Conservation (phyloP, 2,329 filamentous ascomycete genomes). For the Alternaria triticimaculans region DNA sequence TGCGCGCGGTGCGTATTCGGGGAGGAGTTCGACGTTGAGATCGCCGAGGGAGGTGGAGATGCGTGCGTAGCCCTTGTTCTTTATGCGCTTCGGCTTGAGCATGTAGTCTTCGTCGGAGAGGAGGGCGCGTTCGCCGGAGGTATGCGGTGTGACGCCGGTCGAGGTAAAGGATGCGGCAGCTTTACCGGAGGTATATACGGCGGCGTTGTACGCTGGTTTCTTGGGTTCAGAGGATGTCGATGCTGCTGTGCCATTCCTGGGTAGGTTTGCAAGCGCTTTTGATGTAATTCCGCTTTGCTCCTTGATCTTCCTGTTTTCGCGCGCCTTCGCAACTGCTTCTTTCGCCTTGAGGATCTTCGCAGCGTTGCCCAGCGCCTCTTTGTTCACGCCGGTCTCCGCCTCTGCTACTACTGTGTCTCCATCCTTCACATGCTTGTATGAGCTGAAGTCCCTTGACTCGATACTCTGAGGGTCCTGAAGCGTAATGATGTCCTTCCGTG, state of each 20-base stretch:
- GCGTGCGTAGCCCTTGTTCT: constrained; percentile 89
- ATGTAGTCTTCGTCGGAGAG: constrained; percentile 96
- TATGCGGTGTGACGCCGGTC: constrained; percentile 91
- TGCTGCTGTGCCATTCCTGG: constrained; percentile 30
- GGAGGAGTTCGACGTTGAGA: constrained; percentile 85
- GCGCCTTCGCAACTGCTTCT: constrained; percentile 89
- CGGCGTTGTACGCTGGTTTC: constrained; percentile 73
- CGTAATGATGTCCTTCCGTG: constrained; percentile 90
- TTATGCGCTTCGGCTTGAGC: constrained; percentile 87
- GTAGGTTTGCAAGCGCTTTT: constrained; percentile 24
- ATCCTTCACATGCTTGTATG: constrained; percentile 88
- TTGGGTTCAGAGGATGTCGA: constrained; percentile 44
- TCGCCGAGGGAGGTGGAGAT: constrained; percentile 85
- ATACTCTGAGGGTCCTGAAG: constrained; percentile 95
- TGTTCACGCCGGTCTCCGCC: constrained; percentile 74
- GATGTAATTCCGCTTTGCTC: constrained; percentile 35
- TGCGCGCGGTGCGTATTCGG: constrained; percentile 88
- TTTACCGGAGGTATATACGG: constrained; percentile 85
- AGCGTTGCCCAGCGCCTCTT: constrained; percentile 76
- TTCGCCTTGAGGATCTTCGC: constrained; percentile 89
- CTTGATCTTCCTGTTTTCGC: constrained; percentile 68
- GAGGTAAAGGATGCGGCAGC: constrained; percentile 95
- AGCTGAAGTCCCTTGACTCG: constrained; percentile 78
- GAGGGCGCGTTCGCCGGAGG: constrained; percentile 82
- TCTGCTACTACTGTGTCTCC: constrained; percentile 79